phyloP scores from a whole-genome alignment of 192 early-diverging fungal species.

The Mortierella alpina region DNA sequence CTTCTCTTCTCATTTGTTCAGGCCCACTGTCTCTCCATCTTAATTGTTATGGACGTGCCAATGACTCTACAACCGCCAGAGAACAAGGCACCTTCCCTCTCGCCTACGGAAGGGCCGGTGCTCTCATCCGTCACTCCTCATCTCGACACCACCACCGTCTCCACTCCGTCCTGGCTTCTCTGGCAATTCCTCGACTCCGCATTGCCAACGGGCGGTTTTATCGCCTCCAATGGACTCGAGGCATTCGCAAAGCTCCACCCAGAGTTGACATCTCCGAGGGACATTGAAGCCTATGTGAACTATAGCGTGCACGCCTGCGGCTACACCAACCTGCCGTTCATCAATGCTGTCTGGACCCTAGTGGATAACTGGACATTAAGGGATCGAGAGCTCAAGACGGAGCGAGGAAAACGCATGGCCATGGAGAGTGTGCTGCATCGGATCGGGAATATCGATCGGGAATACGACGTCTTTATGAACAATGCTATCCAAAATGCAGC shows the following conservation, averaged over 20 bases:
- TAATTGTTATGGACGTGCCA: too few relatives aligned
- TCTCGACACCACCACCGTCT: constrained; percentile 25
- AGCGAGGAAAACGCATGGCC: constrained; percentile 29
- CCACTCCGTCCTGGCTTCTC: constrained; percentile 72
- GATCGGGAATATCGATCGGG: constrained; percentile 53
- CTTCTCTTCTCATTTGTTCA: too few relatives aligned
- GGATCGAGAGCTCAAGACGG: constrained; percentile 28
- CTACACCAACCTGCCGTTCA: constrained; percentile 75
- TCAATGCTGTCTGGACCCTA: constrained; percentile 63
- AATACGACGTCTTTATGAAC: constrained; percentile 59
- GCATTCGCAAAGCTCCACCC: constrained; percentile 73
- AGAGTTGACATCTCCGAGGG: constrained; percentile 13
- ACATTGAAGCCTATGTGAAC: constrained; percentile 65
- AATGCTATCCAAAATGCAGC: constrained; percentile 76
- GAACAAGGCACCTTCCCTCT: not conserved
- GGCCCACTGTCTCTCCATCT: too few relatives aligned
- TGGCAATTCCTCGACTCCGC: constrained; percentile 92
- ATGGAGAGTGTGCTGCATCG: constrained; percentile 44
- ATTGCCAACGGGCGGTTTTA: constrained; percentile 95
- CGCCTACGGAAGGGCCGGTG: not conserved
- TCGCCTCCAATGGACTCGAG: constrained; percentile 92
- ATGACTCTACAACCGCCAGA: too few relatives aligned
- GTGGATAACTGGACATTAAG: constrained; percentile 24
- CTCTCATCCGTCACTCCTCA: not conserved
- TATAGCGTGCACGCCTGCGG: constrained; percentile 77